phyloP scores from a whole-genome alignment of 768 basidiomycete genomes.

The Trametes coccinea region DNA sequence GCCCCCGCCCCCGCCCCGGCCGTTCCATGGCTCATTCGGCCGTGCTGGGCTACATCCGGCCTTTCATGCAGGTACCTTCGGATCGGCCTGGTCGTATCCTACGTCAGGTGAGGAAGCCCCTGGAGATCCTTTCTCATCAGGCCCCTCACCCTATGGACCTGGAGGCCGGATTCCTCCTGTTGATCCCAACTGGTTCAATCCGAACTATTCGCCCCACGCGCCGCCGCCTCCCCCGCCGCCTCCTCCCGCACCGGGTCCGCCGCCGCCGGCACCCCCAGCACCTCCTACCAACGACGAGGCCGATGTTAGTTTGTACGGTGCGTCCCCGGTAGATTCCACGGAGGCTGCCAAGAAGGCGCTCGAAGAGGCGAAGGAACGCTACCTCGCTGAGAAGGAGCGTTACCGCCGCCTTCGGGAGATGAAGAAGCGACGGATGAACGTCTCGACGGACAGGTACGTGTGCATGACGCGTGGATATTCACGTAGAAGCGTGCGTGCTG shows the following conservation, averaged over 20 bases:
- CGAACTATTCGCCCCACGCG: slow-evolving; percentile 5
- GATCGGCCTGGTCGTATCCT: not conserved
- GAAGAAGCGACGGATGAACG: slow-evolving; percentile 25
- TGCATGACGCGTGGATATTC: slow-evolving; percentile 3
- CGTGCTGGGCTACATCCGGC: slow-evolving; percentile 19
- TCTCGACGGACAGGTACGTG: slow-evolving; percentile 25
- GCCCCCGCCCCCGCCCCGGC: slow-evolving; percentile 13
- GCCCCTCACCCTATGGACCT: not conserved
- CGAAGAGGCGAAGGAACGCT: slow-evolving; percentile 64
- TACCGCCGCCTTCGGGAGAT: slow-evolving; percentile 61
- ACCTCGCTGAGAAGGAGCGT: slow-evolving; percentile 69
- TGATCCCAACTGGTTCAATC: slow-evolving; percentile 12
- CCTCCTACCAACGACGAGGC: slow-evolving; percentile 4
- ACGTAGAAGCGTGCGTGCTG: slow-evolving; percentile 12
- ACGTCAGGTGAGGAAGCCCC: slow-evolving; percentile 2
- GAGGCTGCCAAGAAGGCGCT: slow-evolving; percentile 38
- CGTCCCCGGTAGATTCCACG: slow-evolving; percentile 15
- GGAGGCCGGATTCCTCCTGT: slow-evolving; percentile 6
- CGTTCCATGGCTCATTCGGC: too few relatives aligned
- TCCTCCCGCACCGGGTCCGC: not conserved
- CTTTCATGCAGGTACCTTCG: slow-evolving; percentile 2
- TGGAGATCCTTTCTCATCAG: not conserved
- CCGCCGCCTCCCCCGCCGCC: slow-evolving; percentile 22
- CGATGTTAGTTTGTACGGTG: slow-evolving; percentile 23
- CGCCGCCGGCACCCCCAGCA: not conserved